Evolutionary conservation across 1,139 yeast species (phyloP).

Genomic region (Chernovozyma aurita): DNA sequence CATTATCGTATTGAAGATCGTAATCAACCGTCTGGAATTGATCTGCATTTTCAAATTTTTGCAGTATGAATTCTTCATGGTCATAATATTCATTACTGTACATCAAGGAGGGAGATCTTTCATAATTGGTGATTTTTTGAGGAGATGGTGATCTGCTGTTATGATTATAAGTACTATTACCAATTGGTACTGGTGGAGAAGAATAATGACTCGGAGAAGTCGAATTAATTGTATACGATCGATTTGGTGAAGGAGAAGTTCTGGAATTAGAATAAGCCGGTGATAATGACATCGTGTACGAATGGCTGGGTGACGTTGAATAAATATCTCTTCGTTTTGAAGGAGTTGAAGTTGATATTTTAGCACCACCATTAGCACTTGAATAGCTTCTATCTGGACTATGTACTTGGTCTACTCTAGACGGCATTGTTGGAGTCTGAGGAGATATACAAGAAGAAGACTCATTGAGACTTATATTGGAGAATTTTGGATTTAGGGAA

Average conservation of each 20-base stretch:
- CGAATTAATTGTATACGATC: conserved; percentile 1
- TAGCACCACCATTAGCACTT: background rate
- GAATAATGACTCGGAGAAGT: background rate
- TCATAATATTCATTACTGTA: background rate
- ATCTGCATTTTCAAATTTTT: background rate
- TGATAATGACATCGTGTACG: background rate
- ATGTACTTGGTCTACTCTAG: background rate
- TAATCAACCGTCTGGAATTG: background rate
- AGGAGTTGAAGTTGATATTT: background rate
- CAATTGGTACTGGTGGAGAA: background rate
- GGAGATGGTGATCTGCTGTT: conserved; percentile 5
- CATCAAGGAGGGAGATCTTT: background rate
- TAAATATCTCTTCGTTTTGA: no score
- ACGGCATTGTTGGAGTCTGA: background rate
- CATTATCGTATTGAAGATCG: background rate
- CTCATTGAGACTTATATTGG: background rate
- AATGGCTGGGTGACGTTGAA: background rate
- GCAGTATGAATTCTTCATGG: background rate
- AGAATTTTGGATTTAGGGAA: background rate
- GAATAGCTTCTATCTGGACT: background rate
- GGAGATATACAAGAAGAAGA: background rate
- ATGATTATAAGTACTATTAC: background rate
- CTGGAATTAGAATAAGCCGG: background rate
- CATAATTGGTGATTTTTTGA: background rate
- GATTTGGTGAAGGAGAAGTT: background rate